Evolutionary conservation across 768 basidiomycete genomes (phyloP), one percentile per base, ranked within the genome.

Genomic region (Russula virescens): DNA sequence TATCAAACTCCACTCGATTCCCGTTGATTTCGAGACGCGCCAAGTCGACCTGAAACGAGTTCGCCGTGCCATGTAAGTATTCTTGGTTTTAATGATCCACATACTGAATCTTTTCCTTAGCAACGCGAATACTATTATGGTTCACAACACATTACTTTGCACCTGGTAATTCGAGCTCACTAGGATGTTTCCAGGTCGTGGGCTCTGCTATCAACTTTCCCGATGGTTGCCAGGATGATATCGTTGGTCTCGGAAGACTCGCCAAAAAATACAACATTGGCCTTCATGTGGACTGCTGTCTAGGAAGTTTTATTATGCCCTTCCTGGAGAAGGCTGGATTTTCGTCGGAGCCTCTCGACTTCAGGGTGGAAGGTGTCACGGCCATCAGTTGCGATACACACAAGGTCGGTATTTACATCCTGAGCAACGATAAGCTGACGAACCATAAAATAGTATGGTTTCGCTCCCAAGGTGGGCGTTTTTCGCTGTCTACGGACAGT

Each of bases 351-450:
- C 87, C 84, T 0, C 98, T 98, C 71, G 96, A 98, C 74, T 99
- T 99, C 74, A 77, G 86, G 23, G 87, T 98, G 2, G 79, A 82
- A 3, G 96, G 96, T 4, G 96, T 99, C 25, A 98, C 95, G 3
- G 88, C 87, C 68, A 91, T 98, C 59, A 94, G 92, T 64, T 97
- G 95, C 73, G 96, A 99, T 77, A 93, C 92, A 8, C 94, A 97
- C 77, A 96, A 96, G 78, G 91, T 88, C 48, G 34, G 40, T 49
- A 34, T 50, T 34, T 57, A 18, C 28, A 54, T 61, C 7, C 16
- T 19, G 26, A 11, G 23, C 43, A 49, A 43, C 35, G 48, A 51
- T 31, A 45, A 65, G 57, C 19, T 59, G 68, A 64, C 59, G 42
- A 64, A 60, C 50, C 51, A 16, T 46, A 48, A 58, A 66, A 23